phyloP scores from a whole-genome alignment of 768 basidiomycete genomes.

The Naganishia vaughanmartiniae region DNA sequence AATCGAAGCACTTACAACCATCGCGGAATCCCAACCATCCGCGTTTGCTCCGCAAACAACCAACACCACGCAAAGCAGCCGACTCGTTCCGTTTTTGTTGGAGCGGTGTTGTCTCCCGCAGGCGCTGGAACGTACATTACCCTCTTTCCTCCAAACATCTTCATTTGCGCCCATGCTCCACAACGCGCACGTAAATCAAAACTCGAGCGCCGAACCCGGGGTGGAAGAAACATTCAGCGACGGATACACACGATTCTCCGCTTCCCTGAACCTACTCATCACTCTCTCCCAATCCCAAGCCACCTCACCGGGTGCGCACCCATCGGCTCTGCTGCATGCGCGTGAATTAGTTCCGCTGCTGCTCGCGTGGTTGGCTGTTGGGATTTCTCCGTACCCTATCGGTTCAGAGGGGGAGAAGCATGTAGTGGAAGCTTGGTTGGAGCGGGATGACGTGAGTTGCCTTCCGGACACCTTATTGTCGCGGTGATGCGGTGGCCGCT shows the following conservation, averaged over 20 bases:
- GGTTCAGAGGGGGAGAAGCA: conserved; percentile 2
- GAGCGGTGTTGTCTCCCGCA: conserved; percentile 18
- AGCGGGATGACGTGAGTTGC: conserved; percentile 16
- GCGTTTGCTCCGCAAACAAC: conserved; percentile 12
- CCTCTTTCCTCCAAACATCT: conserved; percentile 9
- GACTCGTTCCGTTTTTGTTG: conserved; percentile 21
- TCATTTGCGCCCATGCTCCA: not conserved
- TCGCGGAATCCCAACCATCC: conserved; percentile 11
- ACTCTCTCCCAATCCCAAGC: not conserved
- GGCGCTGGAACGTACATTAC: not conserved
- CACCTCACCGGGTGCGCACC: not conserved
- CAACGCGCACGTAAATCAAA: too few relatives aligned
- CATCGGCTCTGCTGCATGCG: not conserved
- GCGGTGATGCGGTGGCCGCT: too few relatives aligned
- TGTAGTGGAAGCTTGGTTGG: conserved; percentile 16
- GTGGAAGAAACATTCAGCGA: not conserved
- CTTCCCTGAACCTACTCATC: not conserved
- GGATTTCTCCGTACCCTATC: not conserved
- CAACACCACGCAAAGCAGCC: too few relatives aligned
- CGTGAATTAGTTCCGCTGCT: not conserved
- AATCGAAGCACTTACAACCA: conserved; percentile 9
- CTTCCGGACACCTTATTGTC: too few relatives aligned
- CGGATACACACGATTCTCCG: not conserved
- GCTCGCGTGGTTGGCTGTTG: not conserved
- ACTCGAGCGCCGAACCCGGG: not conserved